A percentile compares a stretch with the other conserved stretches of the same genome.
Evolutionary conservation across 78 protist species (phyloP).

Genomic region (Dictyostelium citrinum): DNA sequence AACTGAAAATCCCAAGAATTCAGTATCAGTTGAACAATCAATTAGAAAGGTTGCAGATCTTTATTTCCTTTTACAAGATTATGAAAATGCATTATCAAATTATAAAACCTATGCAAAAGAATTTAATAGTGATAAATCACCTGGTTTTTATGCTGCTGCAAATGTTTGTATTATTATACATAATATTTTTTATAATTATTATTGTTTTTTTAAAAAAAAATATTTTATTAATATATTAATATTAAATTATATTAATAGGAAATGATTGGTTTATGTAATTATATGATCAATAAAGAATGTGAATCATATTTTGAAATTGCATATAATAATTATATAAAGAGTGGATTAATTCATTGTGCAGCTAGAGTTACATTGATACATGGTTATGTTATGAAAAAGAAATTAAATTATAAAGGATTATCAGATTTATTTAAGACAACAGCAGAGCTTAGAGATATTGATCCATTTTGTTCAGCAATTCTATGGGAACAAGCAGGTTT

Average conservation of each 20-base stretch:
- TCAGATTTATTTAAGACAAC: conserved; percentile 42
- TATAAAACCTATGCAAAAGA: conserved; percentile 43
- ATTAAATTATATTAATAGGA: no score
- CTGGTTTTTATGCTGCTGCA: conserved; percentile 58
- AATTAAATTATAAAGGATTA: conserved; percentile 25
- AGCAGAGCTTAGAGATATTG: conserved; percentile 39
- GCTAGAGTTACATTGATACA: conserved; percentile 55
- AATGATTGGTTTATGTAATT: conserved; percentile 76
- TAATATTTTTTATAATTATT: no score
- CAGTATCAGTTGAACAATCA: conserved; percentile 18
- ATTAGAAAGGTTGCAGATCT: conserved; percentile 40
- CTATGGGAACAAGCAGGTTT: conserved; percentile 70
- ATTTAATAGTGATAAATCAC: conserved; percentile 41
- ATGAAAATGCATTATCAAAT: conserved; percentile 58
- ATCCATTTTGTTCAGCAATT: conserved; percentile 68
- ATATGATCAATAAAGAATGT: conserved; percentile 52
- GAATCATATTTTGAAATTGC: conserved; percentile 69
- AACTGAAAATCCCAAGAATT: neutral
- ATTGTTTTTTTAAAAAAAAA: no score
- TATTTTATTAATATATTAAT: no score
- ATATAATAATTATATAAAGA: conserved; percentile 11
- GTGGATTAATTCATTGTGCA: conserved; percentile 16
- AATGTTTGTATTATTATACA: conserved; percentile 47
- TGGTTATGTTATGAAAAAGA: conserved; percentile 52
- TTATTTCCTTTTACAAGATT: conserved; percentile 57